Evolutionary conservation across 2,329 filamentous ascomycete genomes (phyloP), one percentile per base, ranked within the genome.

Genomic region (Arthrobotrys musiformis): DNA sequence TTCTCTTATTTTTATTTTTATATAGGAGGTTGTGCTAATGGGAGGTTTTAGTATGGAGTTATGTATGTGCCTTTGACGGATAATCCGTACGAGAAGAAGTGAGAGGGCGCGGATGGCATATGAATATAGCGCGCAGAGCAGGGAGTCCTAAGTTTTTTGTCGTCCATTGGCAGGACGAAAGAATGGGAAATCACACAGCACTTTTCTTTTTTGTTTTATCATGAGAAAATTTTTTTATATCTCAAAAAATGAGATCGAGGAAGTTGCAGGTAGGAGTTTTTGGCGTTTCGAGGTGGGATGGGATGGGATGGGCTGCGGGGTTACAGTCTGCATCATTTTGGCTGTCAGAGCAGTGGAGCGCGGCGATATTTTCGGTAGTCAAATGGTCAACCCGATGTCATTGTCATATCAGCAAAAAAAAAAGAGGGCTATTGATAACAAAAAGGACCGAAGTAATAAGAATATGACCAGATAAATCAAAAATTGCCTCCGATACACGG

Each of bases 11-110:
- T 24, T 30, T 33, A 5, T 19, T 50, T 17, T 9, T 50, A 4
- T 15, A 19, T 19, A 35, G 35, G 3, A 40, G 11, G 4, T 42
- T 42, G n/a, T 48, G 63, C 35, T 68, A 44, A 64, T 19, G 50
- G 24, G 13, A 15, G 56, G 2, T 7, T 62, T 46, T 80, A 90
- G 78, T 92, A 90, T 82, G 90, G 89, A 0, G 92, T 94, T 46
- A 85, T 89, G 79, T 94, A 94, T 85, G 92, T 94, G 73, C 91
- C 91, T 2, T 84, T 94, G 83, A 93, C 91, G 3, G 90, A 93
- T 84, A 87, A 90, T 22, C 90, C 90, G 8, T 74, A 69, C 37
- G 73, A 70, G 40, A 73, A 60, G 48, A 62, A 74, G 28, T 78
- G 33, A 50, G 58, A 8, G 22, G 19, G 1, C n/a, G n/a, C n/a